Base-by-base conservation (phyloP, 176 grass and related monocot species). In the Lolium multiflorum region DNA sequence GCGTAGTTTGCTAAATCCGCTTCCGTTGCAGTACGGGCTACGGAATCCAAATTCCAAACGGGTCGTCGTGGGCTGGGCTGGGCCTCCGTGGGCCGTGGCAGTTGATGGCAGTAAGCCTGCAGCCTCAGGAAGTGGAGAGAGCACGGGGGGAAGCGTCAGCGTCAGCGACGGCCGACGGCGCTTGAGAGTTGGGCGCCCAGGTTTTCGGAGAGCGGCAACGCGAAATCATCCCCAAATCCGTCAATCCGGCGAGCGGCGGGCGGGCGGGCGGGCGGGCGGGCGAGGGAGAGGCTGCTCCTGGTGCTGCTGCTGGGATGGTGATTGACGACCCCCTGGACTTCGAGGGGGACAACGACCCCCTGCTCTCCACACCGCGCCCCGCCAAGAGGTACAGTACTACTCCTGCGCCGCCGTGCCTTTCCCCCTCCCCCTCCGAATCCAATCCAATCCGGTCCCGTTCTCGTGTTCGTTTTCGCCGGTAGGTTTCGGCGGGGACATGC, bases 261-360 rank as follows among this genome's bases (percentile, higher is more conserved):
- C 21, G 46, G 16, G 5, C 28, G n/a, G n/a, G n/a, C n/a, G n/a
- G n/a, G n/a, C n/a, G n/a, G 7, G 60, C 35, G 52, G 5, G 16
- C n/a, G 44, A 25, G 5, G 1, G 44, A 39, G 56, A 14, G 43
- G 20, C 41, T 0, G 20, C 4, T 18, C 0, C 16, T 11, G 67
- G 7, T 71, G 18, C 16, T 39, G 16, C 35, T 61, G 8, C 28
- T 5, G 82, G 41, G 50, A 89, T 84, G 54, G 64, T 60, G 86
- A 66, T 78, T 85, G 90, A 95, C 9, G 93, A 92, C 2, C 96
- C 90, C 58, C 90, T 94, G 49, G 93, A 98, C 76, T 98, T 98
- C 92, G 96, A 98, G 86, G 92, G 94, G 86, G 17, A 86, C 74
- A 90, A 94, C 64, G 93, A 94, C 49, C 68, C 81, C 77, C 77